A percentile compares a stretch with the other conserved stretches of the same genome.
phyloP scores from a whole-genome alignment of 768 basidiomycete genomes.

The Dioszegia hungarica region DNA sequence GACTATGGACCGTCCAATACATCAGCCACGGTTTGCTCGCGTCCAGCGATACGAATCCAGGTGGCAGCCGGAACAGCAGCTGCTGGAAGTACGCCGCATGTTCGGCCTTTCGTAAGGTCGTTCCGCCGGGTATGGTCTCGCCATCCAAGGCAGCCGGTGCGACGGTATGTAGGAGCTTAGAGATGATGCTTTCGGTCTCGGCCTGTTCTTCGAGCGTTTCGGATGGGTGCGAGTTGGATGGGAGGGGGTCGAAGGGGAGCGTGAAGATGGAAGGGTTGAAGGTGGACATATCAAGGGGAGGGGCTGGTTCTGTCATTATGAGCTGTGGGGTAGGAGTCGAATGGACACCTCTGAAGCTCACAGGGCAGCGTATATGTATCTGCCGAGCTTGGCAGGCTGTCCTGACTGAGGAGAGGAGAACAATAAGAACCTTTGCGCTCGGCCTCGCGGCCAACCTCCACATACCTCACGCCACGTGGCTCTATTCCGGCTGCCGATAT shows the following conservation, averaged over 20 bases:
- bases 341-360: too few relatives aligned
- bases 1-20: conserved; percentile 85
- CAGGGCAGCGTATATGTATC: too few relatives aligned
- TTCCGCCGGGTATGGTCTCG: conserved; percentile 29
- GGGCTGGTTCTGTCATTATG: neutral
- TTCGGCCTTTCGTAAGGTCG: conserved; percentile 54
- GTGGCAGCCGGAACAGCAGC: conserved; percentile 72
- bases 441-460: too few relatives aligned
- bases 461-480: too few relatives aligned
- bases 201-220: conserved; percentile 66
- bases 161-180: conserved; percentile 13
- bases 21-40: conserved; percentile 93
- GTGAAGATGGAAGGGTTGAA: conserved; percentile 35
- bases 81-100: conserved; percentile 74
- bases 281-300: conserved; percentile 16
- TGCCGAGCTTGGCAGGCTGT: too few relatives aligned
- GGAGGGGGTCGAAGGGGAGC: conserved; percentile 23
- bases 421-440: neutral
- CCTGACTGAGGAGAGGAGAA: too few relatives aligned
- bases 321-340: neutral
- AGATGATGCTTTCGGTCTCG: conserved; percentile 52
- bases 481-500: too few relatives aligned
- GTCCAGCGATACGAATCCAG: conserved; percentile 75
- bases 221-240: conserved; percentile 58
- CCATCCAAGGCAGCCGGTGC: conserved; percentile 3